Evolutionary conservation across 2,329 filamentous ascomycete species (phyloP).

Genomic region (Microdochium bolleyi): DNA sequence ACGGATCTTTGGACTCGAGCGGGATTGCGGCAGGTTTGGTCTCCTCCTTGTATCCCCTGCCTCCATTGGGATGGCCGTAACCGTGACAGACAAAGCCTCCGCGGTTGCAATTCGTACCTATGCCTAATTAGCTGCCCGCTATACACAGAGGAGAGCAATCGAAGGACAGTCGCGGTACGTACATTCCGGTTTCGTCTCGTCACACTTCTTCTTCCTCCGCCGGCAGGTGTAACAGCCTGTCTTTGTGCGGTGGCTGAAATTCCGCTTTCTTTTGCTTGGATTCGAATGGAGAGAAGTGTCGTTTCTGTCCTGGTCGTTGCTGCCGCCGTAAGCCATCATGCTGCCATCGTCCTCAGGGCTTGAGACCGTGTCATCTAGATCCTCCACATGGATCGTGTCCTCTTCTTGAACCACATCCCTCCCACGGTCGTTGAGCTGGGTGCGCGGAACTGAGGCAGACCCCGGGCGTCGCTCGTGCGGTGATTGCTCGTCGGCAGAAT

Average conservation of each 20-base stretch:
- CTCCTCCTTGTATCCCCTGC: constrained; percentile 74
- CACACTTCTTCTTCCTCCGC: constrained; percentile 93
- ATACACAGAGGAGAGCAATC: constrained; percentile 8
- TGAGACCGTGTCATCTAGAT: constrained; percentile 35
- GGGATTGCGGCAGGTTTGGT: constrained; percentile 61
- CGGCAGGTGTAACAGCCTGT: constrained; percentile 92
- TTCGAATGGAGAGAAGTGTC: constrained; percentile 47
- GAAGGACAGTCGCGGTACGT: constrained; percentile 28
- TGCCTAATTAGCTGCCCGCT: constrained; percentile 3
- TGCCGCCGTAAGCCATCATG: constrained; percentile 29
- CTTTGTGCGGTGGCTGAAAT: constrained; percentile 93
- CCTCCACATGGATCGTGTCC: background rate
- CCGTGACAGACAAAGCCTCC: constrained; percentile 89
- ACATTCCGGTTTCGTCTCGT: constrained; percentile 91
- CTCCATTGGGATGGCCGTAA: constrained; percentile 62
- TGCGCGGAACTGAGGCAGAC: background rate
- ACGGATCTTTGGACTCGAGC: constrained; percentile 75
- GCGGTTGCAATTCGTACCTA: constrained; percentile 82
- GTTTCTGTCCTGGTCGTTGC: constrained; percentile 38
- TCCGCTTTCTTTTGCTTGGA: constrained; percentile 64
- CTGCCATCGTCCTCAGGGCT: constrained; percentile 47
- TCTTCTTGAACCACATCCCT: constrained; percentile 29
- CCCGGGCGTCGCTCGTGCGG: background rate
- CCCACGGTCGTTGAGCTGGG: constrained; percentile 35
- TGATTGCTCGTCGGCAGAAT: background rate